Conservation (phyloP, 768 basidiomycete genomes). For the Rhodotorula graminis region DNA sequence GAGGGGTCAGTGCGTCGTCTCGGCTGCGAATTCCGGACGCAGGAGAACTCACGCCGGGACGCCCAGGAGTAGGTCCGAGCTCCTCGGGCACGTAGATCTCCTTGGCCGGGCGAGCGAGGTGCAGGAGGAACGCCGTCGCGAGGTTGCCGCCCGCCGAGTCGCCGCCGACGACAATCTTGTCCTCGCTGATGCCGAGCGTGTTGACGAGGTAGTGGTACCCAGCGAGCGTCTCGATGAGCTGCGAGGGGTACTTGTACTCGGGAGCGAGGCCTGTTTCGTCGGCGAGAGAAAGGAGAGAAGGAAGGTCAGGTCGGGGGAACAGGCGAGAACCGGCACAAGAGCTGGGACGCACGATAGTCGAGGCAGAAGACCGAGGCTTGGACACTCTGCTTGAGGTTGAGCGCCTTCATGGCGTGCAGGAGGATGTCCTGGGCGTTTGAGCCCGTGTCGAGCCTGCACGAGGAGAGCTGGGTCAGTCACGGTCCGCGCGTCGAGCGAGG, state of each 20-base stretch:
- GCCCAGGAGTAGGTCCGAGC: conserved; percentile 19
- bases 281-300: no score
- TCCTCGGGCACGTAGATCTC: conserved; percentile 15
- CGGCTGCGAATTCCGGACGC: no score
- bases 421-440: conserved; percentile 16
- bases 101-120: conserved; percentile 40
- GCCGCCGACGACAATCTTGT: conserved; percentile 62
- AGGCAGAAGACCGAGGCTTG: conserved; percentile 18
- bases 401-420: background rate
- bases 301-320: no score
- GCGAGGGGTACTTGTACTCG: conserved; percentile 61
- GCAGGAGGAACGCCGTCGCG: conserved; percentile 47
- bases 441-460: conserved; percentile 9
- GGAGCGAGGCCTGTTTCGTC: conserved; percentile 39
- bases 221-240: conserved; percentile 67
- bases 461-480: background rate
- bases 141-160: conserved; percentile 77
- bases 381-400: conserved; percentile 16
- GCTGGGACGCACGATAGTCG: conserved; percentile 12
- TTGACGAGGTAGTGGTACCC: conserved; percentile 67
- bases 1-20: no score
- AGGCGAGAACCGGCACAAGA: background rate
- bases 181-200: conserved; percentile 56
- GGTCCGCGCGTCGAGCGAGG: background rate
- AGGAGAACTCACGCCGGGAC: conserved; percentile 9